phyloP scores from a whole-genome alignment of 2,329 filamentous ascomycete species.

The Clonostachys rhizophaga region DNA sequence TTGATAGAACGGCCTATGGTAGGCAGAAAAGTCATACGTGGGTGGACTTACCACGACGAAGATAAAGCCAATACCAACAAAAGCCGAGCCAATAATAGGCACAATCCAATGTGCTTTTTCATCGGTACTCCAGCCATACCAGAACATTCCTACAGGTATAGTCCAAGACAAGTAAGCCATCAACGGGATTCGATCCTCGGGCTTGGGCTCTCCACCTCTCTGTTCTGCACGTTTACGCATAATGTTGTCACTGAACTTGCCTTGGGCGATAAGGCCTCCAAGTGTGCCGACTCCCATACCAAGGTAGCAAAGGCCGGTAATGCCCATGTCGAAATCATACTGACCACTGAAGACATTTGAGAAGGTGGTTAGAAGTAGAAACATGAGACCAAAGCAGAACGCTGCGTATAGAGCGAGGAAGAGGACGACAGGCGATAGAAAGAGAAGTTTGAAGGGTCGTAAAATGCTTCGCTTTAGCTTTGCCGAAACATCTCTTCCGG shows the following conservation, averaged over 20 bases:
- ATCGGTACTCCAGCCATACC: slow-evolving; percentile 20
- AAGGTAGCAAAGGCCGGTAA: slow-evolving; percentile 11
- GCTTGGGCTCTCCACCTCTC: background rate
- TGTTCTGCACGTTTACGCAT: slow-evolving; percentile 1
- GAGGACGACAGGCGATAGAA: slow-evolving; percentile 39
- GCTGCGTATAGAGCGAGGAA: slow-evolving; percentile 40
- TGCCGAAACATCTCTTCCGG: slow-evolving; percentile 18
- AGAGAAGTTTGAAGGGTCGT: slow-evolving; percentile 43
- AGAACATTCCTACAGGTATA: slow-evolving; percentile 3
- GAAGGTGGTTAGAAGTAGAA: slow-evolving; percentile 50
- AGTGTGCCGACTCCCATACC: slow-evolving; percentile 8
- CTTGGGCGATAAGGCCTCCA: slow-evolving; percentile 2
- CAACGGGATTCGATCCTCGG: slow-evolving; percentile 18
- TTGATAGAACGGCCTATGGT: background rate
- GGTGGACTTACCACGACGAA: slow-evolving; percentile 12
- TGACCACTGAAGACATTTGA: slow-evolving; percentile 37
- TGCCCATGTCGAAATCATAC: slow-evolving; percentile 28
- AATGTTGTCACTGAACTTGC: slow-evolving; percentile 1
- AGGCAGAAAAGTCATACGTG: too few species aligned
- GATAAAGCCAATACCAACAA: slow-evolving; percentile 31
- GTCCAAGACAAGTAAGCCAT: slow-evolving; percentile 34
- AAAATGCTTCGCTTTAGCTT: slow-evolving; percentile 27
- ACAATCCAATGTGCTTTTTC: slow-evolving; percentile 39
- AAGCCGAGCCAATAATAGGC: slow-evolving; percentile 36
- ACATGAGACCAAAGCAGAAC: slow-evolving; percentile 47